These are phyloP conservation scores for Clonostachys rhizophaga DNA, from an alignment of 2,329 filamentous ascomycete genomes.

Conservation along the genomic window DNA sequence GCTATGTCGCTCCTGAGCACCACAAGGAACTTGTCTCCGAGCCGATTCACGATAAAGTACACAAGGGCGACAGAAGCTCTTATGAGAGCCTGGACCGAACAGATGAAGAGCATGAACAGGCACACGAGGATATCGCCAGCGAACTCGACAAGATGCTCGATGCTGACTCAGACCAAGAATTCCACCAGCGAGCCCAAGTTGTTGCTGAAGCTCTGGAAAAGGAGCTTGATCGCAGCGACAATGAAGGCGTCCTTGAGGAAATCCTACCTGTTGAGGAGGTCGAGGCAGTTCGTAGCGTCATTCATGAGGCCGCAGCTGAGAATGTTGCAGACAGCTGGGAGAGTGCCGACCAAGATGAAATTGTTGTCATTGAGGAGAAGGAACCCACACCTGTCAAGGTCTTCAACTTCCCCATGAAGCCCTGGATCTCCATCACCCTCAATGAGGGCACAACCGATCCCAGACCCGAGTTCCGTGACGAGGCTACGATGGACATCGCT, in stretches of 20 bases:
- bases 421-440: conserved; percentile 87
- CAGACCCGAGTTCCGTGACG: conserved; percentile 65
- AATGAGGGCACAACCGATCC: conserved; percentile 49
- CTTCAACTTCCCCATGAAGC: conserved; percentile 94
- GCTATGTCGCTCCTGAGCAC: conserved; percentile 37
- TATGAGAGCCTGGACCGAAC: conserved; percentile 60
- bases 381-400: conserved; percentile 67
- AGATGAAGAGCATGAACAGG: conserved; percentile 40
- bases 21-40: conserved; percentile 69
- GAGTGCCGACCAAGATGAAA: conserved; percentile 71
- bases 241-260: conserved; percentile 47
- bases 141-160: conserved; percentile 44
- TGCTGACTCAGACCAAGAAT: conserved; percentile 48
- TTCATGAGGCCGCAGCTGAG: conserved; percentile 40
- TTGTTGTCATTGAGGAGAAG: conserved; percentile 62
- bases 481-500: conserved; percentile 86
- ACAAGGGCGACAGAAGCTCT: conserved; percentile 45
- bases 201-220: conserved; percentile 45
- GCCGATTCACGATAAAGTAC: conserved; percentile 61
- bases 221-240: conserved; percentile 49
- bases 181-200: conserved; percentile 40
- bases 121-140: conserved; percentile 38
- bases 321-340: conserved; percentile 85
- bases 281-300: conserved; percentile 39
- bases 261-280: conserved; percentile 28